These are phyloP conservation scores for Lachancea sp. DNA, from an alignment of 805 yeast species.

Conservation along the genomic window DNA sequence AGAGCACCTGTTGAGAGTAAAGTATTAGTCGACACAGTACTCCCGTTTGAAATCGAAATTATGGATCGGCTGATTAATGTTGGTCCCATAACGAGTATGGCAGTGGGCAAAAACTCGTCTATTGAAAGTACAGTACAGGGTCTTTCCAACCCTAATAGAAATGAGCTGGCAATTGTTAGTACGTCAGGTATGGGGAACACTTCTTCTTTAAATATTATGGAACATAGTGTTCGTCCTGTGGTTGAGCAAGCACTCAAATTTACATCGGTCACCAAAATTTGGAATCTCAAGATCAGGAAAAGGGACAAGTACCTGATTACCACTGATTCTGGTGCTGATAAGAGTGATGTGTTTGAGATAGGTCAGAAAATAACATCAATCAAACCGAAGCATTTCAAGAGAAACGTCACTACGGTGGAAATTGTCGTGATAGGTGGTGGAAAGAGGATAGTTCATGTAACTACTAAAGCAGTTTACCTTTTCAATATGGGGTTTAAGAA, in stretches of 20 bases:
- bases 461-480: conserved; percentile 55
- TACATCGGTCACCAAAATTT: conserved; percentile 64
- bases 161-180: conserved; percentile 62
- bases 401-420: conserved; percentile 56
- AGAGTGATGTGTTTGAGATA: conserved; percentile 63
- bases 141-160: conserved; percentile 57
- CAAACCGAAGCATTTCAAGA: conserved; percentile 55
- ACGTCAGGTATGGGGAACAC: conserved; percentile 57
- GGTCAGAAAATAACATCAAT: conserved; percentile 55
- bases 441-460: conserved; percentile 64
- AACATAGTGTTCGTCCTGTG: conserved; percentile 62
- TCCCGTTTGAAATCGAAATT: conserved; percentile 37
- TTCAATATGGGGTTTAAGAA: conserved; percentile 58
- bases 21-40: conserved; percentile 20
- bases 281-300: conserved; percentile 51
- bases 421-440: conserved; percentile 54
- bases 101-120: conserved; percentile 52
- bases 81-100: conserved; percentile 69
- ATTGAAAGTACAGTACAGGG: conserved; percentile 52
- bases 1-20: conserved; percentile 12
- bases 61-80: conserved; percentile 53
- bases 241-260: conserved; percentile 64
- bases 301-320: conserved; percentile 59
- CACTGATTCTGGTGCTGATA: conserved; percentile 56
- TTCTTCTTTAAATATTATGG: conserved; percentile 53